phyloP scores from a whole-genome alignment of 306 rosid genomes.

The Notholithocarpus densiflorus region DNA sequence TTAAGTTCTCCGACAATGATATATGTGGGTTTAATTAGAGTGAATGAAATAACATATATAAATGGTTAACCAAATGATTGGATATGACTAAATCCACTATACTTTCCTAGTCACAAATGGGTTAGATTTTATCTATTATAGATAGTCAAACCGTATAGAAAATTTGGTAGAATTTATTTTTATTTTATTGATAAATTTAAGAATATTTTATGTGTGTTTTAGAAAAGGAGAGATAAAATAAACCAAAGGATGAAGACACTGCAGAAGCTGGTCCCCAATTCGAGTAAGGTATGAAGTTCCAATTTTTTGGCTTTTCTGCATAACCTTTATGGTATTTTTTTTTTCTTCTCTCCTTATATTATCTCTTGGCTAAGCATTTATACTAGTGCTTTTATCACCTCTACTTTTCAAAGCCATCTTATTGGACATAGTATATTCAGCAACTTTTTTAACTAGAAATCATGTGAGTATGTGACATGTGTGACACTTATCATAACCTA shows the following conservation, averaged over 20 bases:
- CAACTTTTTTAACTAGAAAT: too few species aligned
- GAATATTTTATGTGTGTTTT: neutral
- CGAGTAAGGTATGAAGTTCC: constrained; percentile 78
- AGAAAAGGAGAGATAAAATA: constrained; percentile 99
- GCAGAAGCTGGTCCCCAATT: constrained; percentile 97
- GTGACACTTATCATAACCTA: too few species aligned
- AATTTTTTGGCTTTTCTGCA: constrained; percentile 20
- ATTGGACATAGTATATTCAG: too few species aligned
- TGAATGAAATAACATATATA: neutral
- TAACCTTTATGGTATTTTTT: neutral
- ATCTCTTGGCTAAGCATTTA: neutral
- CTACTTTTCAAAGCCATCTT: too few species aligned
- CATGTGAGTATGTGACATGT: too few species aligned
- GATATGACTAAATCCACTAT: neutral
- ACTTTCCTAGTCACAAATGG: neutral
- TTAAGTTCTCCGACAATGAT: neutral
- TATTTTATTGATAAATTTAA: neutral
- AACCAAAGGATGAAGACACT: constrained; percentile 93
- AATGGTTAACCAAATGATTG: neutral
- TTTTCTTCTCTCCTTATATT: neutral
- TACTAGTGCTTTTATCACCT: too few species aligned
- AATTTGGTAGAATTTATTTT: neutral
- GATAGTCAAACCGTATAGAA: neutral
- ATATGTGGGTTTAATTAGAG: neutral
- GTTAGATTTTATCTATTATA: neutral